Conservation (phyloP, 768 basidiomycete species). For the Xerocomus potaroensis region DNA sequence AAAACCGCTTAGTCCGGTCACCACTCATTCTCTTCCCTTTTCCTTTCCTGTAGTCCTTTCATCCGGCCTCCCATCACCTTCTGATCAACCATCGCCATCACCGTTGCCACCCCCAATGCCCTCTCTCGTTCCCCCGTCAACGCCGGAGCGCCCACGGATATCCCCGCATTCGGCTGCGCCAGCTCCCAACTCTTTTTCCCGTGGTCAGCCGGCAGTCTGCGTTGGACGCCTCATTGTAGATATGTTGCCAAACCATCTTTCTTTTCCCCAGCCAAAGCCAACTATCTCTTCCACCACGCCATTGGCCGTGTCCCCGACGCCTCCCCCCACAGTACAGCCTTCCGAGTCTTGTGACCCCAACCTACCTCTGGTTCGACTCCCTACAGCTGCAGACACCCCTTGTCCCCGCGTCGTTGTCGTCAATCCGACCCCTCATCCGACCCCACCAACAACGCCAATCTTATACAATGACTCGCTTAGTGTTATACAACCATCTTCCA, state of each 20-base stretch:
- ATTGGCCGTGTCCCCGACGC: constrained; percentile 2
- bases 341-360: constrained; percentile 13
- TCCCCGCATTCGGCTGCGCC: constrained; percentile 19
- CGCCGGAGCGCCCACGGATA: constrained; percentile 29
- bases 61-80: constrained; percentile 24
- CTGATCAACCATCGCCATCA: constrained; percentile 28
- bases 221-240: constrained; percentile 53
- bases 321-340: constrained; percentile 1
- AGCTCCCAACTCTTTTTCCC: constrained; percentile 6
- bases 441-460: constrained; percentile 68
- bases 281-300: constrained; percentile 3
- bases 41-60: constrained; percentile 21
- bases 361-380: constrained; percentile 28
- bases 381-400: constrained; percentile 22
- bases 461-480: constrained; percentile 25
- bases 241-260: constrained; percentile 46
- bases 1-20: constrained; percentile 8
- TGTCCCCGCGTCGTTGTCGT: constrained; percentile 64
- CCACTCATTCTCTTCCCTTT: constrained; percentile 13
- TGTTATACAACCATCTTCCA: constrained; percentile 23
- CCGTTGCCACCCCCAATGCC: constrained; percentile 24
- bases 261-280: constrained; percentile 19
- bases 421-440: constrained; percentile 74
- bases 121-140: constrained; percentile 17
- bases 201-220: constrained; percentile 24